A percentile compares a stretch with the other conserved stretches of the same genome.
Evolutionary conservation across 148 eudicot species (phyloP).

Genomic region (Rhododendron ferrugineum): DNA sequence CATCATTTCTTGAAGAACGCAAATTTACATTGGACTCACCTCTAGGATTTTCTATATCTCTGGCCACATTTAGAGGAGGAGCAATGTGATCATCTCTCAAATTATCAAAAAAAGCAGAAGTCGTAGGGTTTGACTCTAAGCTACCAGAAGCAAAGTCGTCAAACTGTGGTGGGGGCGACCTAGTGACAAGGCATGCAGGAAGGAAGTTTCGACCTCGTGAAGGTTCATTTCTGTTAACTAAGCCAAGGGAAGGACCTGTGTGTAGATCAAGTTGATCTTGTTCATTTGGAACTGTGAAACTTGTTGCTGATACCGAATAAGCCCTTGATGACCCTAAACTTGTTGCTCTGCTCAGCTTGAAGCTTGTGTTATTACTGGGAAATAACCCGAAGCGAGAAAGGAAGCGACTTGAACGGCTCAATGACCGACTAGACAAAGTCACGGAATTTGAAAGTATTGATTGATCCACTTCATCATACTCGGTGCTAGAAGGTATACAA

Average conservation of each 20-base stretch:
- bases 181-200: constrained; percentile 20
- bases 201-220: constrained; percentile 9
- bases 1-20: constrained; percentile 46
- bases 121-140: constrained; percentile 19
- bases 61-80: constrained; percentile 28
- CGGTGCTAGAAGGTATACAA: constrained; percentile 35
- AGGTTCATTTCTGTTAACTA: constrained; percentile 4
- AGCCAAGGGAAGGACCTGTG: not conserved
- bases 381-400: constrained; percentile 74
- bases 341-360: constrained; percentile 61
- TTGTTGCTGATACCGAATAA: constrained; percentile 45
- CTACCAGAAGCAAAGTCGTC: constrained; percentile 22
- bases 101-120: constrained; percentile 26
- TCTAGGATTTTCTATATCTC: constrained; percentile 25
- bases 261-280: constrained; percentile 37
- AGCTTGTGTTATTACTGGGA: constrained; percentile 75
- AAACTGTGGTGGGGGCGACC: constrained; percentile 30
- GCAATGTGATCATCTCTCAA: constrained; percentile 26
- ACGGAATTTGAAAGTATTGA: constrained; percentile 29
- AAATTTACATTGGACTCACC: constrained; percentile 22
- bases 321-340: constrained; percentile 58
- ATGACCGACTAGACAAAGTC: constrained; percentile 41
- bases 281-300: constrained; percentile 32
- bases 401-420: constrained; percentile 55
- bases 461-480: constrained; percentile 54